These are phyloP conservation scores for Daldinia eschscholtzii DNA, from an alignment of 2,329 filamentous ascomycete genomes.

Conservation along the genomic window DNA sequence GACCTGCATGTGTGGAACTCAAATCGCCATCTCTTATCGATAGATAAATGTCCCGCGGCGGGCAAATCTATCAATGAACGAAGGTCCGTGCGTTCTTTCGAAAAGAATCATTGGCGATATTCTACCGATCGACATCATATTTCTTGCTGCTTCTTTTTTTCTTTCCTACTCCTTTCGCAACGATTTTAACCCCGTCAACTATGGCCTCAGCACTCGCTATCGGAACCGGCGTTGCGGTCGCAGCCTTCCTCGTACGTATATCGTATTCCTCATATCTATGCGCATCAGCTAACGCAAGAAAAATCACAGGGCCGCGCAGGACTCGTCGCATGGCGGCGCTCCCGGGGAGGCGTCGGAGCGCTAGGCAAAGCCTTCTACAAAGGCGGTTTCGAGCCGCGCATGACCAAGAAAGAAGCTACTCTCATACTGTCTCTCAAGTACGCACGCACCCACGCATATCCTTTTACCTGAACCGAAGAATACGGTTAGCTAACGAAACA, in stretches of 20 bases:
- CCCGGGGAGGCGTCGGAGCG: slow-evolving; percentile 79
- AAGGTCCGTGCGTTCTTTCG: slow-evolving; percentile 30
- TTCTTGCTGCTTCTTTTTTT: background rate
- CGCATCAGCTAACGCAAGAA: slow-evolving; percentile 22
- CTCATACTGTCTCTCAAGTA: slow-evolving; percentile 93
- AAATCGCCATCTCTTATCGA: slow-evolving; percentile 6
- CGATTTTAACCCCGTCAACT: slow-evolving; percentile 39
- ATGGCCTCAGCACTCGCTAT: slow-evolving; percentile 70
- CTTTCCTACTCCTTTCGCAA: slow-evolving; percentile 10
- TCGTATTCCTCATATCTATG: background rate
- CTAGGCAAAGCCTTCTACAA: slow-evolving; percentile 96
- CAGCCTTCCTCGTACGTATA: slow-evolving; percentile 63
- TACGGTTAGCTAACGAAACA: slow-evolving; percentile 23
- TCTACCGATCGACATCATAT: slow-evolving; percentile 26
- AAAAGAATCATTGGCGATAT: slow-evolving; percentile 33
- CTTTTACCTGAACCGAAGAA: background rate
- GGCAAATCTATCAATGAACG: background rate
- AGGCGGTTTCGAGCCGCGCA: slow-evolving; percentile 95
- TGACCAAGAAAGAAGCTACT: slow-evolving; percentile 91
- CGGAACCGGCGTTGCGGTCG: slow-evolving; percentile 63
- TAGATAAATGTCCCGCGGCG: background rate
- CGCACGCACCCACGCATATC: slow-evolving; percentile 30
- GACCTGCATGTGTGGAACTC: too few species aligned
- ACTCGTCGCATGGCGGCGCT: slow-evolving; percentile 87
- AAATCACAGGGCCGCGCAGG: slow-evolving; percentile 84